Evolutionary conservation across 495 filamentous ascomycete genomes (phyloP).

Genomic region (Xylaria acuta): DNA sequence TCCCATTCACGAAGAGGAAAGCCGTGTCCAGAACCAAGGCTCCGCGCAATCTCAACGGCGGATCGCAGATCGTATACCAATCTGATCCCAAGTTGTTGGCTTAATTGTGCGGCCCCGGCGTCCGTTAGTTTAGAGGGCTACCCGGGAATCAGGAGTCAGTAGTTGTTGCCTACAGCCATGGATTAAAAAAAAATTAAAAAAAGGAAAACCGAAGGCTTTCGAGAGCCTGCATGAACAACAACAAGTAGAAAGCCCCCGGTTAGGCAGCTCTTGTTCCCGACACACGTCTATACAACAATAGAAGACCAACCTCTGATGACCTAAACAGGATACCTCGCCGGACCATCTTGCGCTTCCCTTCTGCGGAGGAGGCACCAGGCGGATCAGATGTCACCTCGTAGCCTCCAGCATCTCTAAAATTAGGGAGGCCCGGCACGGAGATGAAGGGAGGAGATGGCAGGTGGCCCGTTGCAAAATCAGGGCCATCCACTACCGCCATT

Average conservation of each 20-base stretch:
- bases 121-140: slow-evolving; percentile 55
- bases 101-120: slow-evolving; percentile 58
- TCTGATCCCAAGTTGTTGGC: slow-evolving; percentile 59
- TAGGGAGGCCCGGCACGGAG: slow-evolving; percentile 57
- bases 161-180: not conserved
- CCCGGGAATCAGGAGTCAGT: not conserved
- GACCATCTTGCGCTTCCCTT: slow-evolving; percentile 43
- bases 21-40: slow-evolving; percentile 38
- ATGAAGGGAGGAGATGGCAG: slow-evolving; percentile 60
- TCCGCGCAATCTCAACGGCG: slow-evolving; percentile 51
- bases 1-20: slow-evolving; percentile 49
- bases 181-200: too few species aligned
- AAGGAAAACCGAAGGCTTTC: not conserved
- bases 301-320: slow-evolving; percentile 52
- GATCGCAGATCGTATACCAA: slow-evolving; percentile 73
- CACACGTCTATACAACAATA: not conserved
- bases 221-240: not conserved
- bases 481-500: slow-evolving; percentile 15
- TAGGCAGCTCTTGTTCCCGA: not conserved
- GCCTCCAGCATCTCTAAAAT: slow-evolving; percentile 67
- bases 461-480: slow-evolving; percentile 1
- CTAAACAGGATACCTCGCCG: slow-evolving; percentile 61
- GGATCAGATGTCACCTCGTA: slow-evolving; percentile 46
- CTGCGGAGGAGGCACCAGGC: slow-evolving; percentile 12
- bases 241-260: not conserved